Evolutionary conservation across 2,329 filamentous ascomycete species (phyloP).

Genomic region (Cercospora beticola): DNA sequence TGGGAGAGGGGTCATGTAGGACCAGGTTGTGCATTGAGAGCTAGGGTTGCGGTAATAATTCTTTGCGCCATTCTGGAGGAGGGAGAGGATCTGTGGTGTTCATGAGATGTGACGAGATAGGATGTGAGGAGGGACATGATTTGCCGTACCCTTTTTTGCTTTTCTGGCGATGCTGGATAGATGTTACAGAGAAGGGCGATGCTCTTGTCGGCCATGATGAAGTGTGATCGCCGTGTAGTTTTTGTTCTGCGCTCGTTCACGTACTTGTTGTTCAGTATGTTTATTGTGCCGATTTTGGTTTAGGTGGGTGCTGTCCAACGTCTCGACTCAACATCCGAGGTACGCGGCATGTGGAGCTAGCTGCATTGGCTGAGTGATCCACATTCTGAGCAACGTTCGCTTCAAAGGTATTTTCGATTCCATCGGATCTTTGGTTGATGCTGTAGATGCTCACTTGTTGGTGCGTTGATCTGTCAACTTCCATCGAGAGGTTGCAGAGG

Average conservation of each 20-base stretch:
- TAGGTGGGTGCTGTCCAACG: not conserved
- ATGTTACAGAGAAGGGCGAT: slow-evolving; percentile 32
- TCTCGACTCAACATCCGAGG: slow-evolving; percentile 3
- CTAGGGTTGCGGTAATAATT: slow-evolving; percentile 30
- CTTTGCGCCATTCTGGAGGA: slow-evolving; percentile 27
- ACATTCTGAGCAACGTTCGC: not conserved
- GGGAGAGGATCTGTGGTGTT: slow-evolving; percentile 27
- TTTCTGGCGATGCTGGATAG: slow-evolving; percentile 26
- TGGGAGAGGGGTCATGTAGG: slow-evolving; percentile 16
- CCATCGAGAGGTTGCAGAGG: not conserved
- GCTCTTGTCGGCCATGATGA: slow-evolving; percentile 16
- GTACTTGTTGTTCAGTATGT: not conserved
- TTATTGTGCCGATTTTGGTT: not conserved
- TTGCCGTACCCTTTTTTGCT: slow-evolving; percentile 26
- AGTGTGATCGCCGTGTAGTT: not conserved
- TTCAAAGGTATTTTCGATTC: not conserved
- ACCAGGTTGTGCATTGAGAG: slow-evolving; percentile 24
- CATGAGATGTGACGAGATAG: not conserved
- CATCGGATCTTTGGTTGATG: not conserved
- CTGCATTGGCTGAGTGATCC: not conserved
- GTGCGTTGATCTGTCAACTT: not conserved
- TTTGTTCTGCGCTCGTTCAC: not conserved
- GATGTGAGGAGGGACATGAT: not conserved
- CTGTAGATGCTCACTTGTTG: not conserved
- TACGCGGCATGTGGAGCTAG: not conserved